phyloP scores from a whole-genome alignment of 352 stramenopile species.

The Pythium insidiosum region DNA sequence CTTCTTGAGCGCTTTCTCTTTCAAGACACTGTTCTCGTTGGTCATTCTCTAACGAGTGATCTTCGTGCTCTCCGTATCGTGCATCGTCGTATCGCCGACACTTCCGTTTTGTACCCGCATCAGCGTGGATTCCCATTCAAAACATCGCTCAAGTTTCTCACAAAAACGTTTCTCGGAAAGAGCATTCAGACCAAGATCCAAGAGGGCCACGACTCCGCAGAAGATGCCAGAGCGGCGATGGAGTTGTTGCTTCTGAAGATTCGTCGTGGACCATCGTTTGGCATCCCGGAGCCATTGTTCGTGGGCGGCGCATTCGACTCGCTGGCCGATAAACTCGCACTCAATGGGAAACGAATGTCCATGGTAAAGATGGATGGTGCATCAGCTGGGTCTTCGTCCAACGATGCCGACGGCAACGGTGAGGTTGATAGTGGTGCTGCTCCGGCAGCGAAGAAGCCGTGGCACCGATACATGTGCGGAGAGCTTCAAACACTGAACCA shows the following conservation, averaged over 20 bases:
- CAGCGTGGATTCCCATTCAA: constrained; percentile 76
- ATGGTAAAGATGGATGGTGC: no score
- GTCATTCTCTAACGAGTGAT: constrained; percentile 84
- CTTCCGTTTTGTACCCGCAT: constrained; percentile 79
- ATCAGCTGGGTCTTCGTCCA: no score
- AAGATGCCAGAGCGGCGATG: constrained; percentile 76
- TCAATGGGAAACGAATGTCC: no score
- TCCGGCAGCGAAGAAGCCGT: constrained; percentile 65
- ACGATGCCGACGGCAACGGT: no score
- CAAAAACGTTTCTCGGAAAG: constrained; percentile 71
- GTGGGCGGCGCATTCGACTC: constrained; percentile 48
- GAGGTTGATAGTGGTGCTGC: no score
- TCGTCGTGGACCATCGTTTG: constrained; percentile 52
- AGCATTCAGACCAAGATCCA: constrained; percentile 69
- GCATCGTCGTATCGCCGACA: constrained; percentile 66
- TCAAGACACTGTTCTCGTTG: constrained; percentile 73
- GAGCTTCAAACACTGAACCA: constrained; percentile 38
- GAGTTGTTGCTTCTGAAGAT: constrained; percentile 74
- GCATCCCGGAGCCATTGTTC: constrained; percentile 40
- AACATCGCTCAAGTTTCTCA: constrained; percentile 75
- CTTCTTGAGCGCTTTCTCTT: constrained; percentile 52
- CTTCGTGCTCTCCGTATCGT: constrained; percentile 69
- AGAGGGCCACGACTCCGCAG: constrained; percentile 69
- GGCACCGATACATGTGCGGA: constrained; percentile 62
- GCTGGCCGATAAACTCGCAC: constrained; percentile 46